Evolutionary conservation across 257 asterid genomes (phyloP).

Genomic region (Rubia yunnanensis): DNA sequence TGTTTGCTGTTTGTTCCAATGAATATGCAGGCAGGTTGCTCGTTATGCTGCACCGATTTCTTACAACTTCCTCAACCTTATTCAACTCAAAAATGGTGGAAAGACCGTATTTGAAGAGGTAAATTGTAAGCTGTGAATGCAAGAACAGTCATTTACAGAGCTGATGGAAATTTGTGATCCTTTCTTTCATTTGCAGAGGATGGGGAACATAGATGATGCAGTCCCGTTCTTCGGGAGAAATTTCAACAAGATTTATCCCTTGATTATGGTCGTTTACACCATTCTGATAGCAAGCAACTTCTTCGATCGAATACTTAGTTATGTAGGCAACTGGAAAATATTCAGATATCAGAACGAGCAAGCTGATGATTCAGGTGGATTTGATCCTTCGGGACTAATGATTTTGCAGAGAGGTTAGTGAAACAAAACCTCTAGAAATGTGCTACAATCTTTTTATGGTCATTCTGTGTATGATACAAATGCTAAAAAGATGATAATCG

Average conservation of each 20-base stretch:
- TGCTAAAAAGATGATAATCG: too few relatives aligned
- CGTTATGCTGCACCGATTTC: constrained; percentile 81
- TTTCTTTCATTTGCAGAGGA: constrained; percentile 45
- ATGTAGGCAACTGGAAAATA: constrained; percentile 67
- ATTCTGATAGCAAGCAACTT: constrained; percentile 55
- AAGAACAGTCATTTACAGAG: background rate
- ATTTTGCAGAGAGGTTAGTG: constrained; percentile 55
- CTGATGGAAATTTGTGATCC: background rate
- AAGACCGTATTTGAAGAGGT: constrained; percentile 72
- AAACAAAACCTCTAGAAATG: too few relatives aligned
- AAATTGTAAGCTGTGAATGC: background rate
- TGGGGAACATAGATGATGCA: constrained; percentile 84
- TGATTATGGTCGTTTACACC: constrained; percentile 69
- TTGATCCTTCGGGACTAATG: constrained; percentile 57
- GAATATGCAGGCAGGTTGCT: constrained; percentile 57
- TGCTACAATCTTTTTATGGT: too few relatives aligned
- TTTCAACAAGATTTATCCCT: constrained; percentile 71
- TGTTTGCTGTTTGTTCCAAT: background rate
- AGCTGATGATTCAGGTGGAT: constrained; percentile 59
- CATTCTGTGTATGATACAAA: too few relatives aligned
- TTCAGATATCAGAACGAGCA: constrained; percentile 47
- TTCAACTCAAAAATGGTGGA: constrained; percentile 36
- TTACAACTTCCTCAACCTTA: constrained; percentile 79
- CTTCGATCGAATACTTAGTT: constrained; percentile 41
- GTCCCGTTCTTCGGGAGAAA: constrained; percentile 81